phyloP scores from a whole-genome alignment of 2,329 filamentous ascomycete genomes.

The Zymoseptoria tritici region DNA sequence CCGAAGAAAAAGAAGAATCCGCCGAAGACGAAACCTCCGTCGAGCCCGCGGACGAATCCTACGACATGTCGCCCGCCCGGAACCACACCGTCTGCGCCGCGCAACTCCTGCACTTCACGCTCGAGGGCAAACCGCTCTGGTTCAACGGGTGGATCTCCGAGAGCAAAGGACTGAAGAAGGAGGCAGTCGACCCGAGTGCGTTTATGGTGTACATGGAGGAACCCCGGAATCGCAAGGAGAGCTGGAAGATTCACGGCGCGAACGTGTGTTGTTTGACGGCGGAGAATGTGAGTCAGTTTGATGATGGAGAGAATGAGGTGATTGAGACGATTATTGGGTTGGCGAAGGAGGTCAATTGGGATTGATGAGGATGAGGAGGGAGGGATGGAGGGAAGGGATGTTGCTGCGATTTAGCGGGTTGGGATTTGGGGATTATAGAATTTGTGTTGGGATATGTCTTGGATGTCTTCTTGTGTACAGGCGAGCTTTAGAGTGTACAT shows the following conservation, averaged over 20 bases:
- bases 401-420: neutral
- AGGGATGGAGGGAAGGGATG: neutral
- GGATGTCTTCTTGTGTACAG: neutral
- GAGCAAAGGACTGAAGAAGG: slow-evolving; percentile 35
- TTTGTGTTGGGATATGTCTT: neutral
- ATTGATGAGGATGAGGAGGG: neutral
- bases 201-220: slow-evolving; percentile 33
- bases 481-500: neutral
- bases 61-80: neutral
- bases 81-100: slow-evolving; percentile 38
- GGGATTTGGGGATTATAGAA: neutral
- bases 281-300: slow-evolving; percentile 23
- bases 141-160: slow-evolving; percentile 42
- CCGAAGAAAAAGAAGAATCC: neutral
- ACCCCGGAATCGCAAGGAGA: slow-evolving; percentile 20
- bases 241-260: slow-evolving; percentile 30
- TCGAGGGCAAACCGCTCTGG: slow-evolving; percentile 37
- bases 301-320: slow-evolving; percentile 19
- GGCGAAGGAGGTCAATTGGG: slow-evolving; percentile 9
- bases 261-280: slow-evolving; percentile 33
- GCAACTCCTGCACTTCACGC: slow-evolving; percentile 40
- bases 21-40: neutral
- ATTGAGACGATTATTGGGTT: slow-evolving; percentile 27
- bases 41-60: neutral
- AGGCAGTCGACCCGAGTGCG: slow-evolving; percentile 29